Evolutionary conservation across 2,329 filamentous ascomycete species (phyloP).

Genomic region (Cercospora sesami): DNA sequence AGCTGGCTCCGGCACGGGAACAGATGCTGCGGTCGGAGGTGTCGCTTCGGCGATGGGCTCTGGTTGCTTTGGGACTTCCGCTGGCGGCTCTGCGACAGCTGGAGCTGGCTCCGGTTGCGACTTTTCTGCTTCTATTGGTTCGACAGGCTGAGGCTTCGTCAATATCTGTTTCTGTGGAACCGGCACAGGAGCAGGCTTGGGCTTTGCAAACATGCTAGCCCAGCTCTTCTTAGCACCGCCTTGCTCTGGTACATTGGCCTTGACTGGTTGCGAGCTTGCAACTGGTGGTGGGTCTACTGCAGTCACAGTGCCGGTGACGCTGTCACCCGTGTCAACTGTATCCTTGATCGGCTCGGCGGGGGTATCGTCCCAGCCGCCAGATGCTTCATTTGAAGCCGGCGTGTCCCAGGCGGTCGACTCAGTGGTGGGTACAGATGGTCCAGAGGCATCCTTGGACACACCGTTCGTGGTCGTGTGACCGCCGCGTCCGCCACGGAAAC

Average conservation of each 20-base stretch:
- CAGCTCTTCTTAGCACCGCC: conserved; percentile 52
- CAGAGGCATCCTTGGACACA: conserved; percentile 58
- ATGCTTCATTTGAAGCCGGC: conserved; percentile 39
- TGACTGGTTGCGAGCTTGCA: conserved; percentile 38
- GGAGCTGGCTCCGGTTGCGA: conserved; percentile 26
- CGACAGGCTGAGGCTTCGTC: conserved; percentile 33
- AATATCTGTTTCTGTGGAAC: conserved; percentile 40
- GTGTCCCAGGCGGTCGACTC: conserved; percentile 66
- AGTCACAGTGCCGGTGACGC: conserved; percentile 47
- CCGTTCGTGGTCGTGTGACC: conserved; percentile 61
- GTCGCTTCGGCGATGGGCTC: conserved; percentile 21
- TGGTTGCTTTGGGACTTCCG: conserved; percentile 21
- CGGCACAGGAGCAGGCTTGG: conserved; percentile 51
- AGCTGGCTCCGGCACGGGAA: conserved; percentile 23
- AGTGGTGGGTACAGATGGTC: conserved; percentile 63
- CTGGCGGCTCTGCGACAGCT: conserved; percentile 21
- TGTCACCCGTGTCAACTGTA: conserved; percentile 35
- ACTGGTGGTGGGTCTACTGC: conserved; percentile 34
- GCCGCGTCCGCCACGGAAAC: conserved; percentile 61
- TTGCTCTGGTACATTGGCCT: conserved; percentile 39
- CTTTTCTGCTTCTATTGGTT: conserved; percentile 36
- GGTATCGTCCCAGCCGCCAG: conserved; percentile 31
- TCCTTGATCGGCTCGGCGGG: conserved; percentile 23
- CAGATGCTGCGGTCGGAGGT: conserved; percentile 38
- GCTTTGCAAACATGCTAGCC: conserved; percentile 55